Evolutionary conservation across 805 yeast species (phyloP).

Genomic region (Pichia scutulata): DNA sequence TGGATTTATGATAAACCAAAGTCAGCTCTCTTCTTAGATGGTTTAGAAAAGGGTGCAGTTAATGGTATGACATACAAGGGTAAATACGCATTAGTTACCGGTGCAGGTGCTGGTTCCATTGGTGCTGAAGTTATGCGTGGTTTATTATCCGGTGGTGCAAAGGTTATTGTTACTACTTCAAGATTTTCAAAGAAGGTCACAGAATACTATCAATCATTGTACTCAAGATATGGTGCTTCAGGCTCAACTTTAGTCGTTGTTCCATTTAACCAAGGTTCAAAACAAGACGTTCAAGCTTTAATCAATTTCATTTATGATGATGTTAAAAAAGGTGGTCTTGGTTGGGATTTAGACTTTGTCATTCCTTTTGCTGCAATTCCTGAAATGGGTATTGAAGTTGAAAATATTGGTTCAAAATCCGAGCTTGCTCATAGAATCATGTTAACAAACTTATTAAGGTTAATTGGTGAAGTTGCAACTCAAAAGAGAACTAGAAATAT

Average conservation of each 20-base stretch:
- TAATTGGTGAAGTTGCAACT: conserved; percentile 82
- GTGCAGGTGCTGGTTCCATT: conserved; percentile 98
- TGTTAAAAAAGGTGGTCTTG: conserved; percentile 81
- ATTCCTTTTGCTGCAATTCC: conserved; percentile 99
- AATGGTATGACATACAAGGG: conserved; percentile 88
- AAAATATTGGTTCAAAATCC: conserved; percentile 85
- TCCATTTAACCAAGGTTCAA: conserved; percentile 98
- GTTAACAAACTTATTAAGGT: conserved; percentile 91
- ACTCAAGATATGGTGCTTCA: conserved; percentile 85
- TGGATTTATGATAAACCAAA: conserved; percentile 82
- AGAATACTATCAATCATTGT: conserved; percentile 90
- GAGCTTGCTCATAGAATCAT: conserved; percentile 98
- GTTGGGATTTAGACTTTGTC: conserved; percentile 95
- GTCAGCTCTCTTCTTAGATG: conserved; percentile 76
- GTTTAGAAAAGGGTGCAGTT: conserved; percentile 87
- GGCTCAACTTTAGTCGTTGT: conserved; percentile 92
- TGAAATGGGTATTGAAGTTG: conserved; percentile 95
- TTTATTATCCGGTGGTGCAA: conserved; percentile 94
- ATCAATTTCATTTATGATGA: conserved; percentile 79
- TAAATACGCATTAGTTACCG: conserved; percentile 86
- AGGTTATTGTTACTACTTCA: conserved; percentile 92
- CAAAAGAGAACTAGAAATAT: conserved; percentile 69
- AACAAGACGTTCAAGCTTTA: conserved; percentile 83
- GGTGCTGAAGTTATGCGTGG: conserved; percentile 97
- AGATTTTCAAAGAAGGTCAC: conserved; percentile 91